Base-by-base conservation (phyloP, 1,284 basidiomycete species). In the Trichosporon sp. region DNA sequence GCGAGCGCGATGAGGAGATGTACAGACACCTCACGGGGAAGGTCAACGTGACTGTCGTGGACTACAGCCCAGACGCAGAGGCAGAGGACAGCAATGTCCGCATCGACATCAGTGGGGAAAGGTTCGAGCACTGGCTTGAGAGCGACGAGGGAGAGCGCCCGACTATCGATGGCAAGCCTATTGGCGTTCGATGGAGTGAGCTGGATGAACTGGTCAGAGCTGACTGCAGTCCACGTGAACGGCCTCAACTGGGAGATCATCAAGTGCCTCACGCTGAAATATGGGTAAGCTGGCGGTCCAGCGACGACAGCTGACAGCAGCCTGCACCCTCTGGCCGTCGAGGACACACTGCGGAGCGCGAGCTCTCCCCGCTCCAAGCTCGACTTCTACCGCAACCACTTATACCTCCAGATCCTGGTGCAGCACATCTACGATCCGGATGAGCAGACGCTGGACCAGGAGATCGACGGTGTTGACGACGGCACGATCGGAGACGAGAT, bases 171-270 rank as follows among this genome's bases (percentile, higher is more conserved):
- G 75, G 75, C 23, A 74, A 73, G 65, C 70, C 72, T 0, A 40
- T 58, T 3, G 74, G 75, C 13, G 76, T 78, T 0, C 63, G 78
- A 46, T 79, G 77, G 78, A 74, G 76, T 79, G 61, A 69, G 77
- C 71, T 7, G 11, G 4, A 29, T 10, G 14, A 21, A 3, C 13
- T 2, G 29, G 40, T 27, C 4, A 9, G 13, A 8, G 34, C 58
- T 62, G 40, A 66, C 60, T 1, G 14, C 40, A 77, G 74, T 81
- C 29, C 78, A 81, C 49, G 73, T 81, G 54, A 75, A 79, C 27
- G 77, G 77, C 2, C 49, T 80, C n/a, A 81, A 79, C 64, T 81
- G 78, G 75, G 72, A 79, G 37, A 76, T 78, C 34, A 68, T 81
- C 65, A 80, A 80, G 68, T 73, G 74, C 1, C 65, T 81, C 21